Base-by-base conservation (phyloP, 768 basidiomycete species). In the Lentinula boryana region DNA sequence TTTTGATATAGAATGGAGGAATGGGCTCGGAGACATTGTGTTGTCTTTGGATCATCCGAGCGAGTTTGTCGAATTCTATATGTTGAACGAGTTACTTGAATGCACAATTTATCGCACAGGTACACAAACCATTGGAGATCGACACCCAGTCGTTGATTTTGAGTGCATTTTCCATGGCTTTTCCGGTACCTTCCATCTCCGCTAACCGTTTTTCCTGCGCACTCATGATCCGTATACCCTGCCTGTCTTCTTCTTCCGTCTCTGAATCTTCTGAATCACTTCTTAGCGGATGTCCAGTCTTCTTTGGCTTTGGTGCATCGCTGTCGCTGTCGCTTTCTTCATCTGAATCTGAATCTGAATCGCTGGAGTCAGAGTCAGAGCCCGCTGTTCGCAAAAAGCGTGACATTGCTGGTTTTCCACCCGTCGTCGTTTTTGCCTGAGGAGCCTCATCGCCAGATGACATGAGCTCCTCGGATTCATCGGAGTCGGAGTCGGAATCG, bases 131-230 rank as follows among this genome's bases (percentile, higher is more conserved):
- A 62, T 83, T 88, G 21, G 90, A 93, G 67, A 94, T 95, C 32
- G 85, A 86, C 27, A 88, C 87, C 97, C 97, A 99, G 75, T 99
- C 95, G 68, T 95, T 96, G 66, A 96, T 95, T 80, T 92, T 96
- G 63, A 91, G 79, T 18, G 89, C 95, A 70, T 99, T 98, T 51
- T 96, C 93, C 78, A 98, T 97, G 51, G 80, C 80, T 75, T 89
- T 95, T 59, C 93, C 92, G 3, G 89, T 89, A 1, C 85, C 85
- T 73, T 98, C 95, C 86, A 98, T 95, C 80, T 98, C 97, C 52
- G 89, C 93, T 69, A 95, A 73, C 57, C 95, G 82, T 73, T 93
- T 95, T 73, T 95, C 92, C 67, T 89, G 89, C 43, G 96, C 95
- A 69, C 91, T 93, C 72, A 93, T 85, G 65, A 91, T 88, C 62